Evolutionary conservation across 192 early-diverging fungal genomes (phyloP).

Genomic region (Coemansia sp.): DNA sequence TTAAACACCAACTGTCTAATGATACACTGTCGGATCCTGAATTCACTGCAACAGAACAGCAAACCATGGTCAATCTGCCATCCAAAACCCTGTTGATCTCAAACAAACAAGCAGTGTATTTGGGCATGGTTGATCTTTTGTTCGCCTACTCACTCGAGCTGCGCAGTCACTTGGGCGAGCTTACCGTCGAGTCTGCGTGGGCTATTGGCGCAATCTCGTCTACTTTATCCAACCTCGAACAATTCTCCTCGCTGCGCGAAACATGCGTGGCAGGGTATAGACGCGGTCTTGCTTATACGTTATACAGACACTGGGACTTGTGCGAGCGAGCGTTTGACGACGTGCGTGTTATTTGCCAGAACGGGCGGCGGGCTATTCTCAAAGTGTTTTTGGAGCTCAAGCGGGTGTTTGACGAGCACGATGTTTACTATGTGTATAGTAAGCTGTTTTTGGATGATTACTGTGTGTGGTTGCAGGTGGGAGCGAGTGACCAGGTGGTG

Average conservation of each 20-base stretch:
- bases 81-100: slow-evolving; percentile 72
- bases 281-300: slow-evolving; percentile 82
- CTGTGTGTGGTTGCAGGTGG: slow-evolving; percentile 87
- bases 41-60: slow-evolving; percentile 73
- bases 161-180: slow-evolving; percentile 79
- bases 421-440: slow-evolving; percentile 83
- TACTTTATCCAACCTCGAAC: slow-evolving; percentile 75
- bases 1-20: slow-evolving; percentile 65
- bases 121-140: slow-evolving; percentile 86
- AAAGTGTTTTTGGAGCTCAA: slow-evolving; percentile 79
- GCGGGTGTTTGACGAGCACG: slow-evolving; percentile 78
- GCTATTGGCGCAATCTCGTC: slow-evolving; percentile 81
- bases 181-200: slow-evolving; percentile 88
- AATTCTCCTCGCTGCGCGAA: slow-evolving; percentile 62
- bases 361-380: slow-evolving; percentile 79
- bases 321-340: slow-evolving; percentile 75
- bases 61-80: slow-evolving; percentile 73
- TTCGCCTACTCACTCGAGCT: slow-evolving; percentile 91
- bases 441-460: slow-evolving; percentile 93
- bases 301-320: slow-evolving; percentile 80
- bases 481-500: slow-evolving; percentile 70
- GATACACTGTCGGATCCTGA: slow-evolving; percentile 10
- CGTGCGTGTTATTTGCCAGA: slow-evolving; percentile 74
- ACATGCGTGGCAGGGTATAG: slow-evolving; percentile 66
- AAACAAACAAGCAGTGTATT: slow-evolving; percentile 68